phyloP scores from a whole-genome alignment of 371 early-diverging fungal genomes.

The Lichtheimia corymbifera region DNA sequence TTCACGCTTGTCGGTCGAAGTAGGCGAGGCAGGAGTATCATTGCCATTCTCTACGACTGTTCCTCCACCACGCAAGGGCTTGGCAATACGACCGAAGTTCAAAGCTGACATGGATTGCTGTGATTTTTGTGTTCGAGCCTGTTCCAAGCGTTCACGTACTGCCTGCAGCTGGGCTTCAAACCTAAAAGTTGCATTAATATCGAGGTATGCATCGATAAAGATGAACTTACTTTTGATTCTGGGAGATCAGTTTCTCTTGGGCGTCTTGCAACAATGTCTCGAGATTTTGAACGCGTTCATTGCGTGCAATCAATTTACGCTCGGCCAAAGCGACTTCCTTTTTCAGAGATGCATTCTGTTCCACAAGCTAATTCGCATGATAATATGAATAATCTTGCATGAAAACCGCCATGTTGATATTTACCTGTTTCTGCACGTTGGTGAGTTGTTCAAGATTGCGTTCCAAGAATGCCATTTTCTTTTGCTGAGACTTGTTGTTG shows the following conservation, averaged over 20 bases:
- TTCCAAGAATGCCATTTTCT: conserved; percentile 94
- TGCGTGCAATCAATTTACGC: conserved; percentile 84
- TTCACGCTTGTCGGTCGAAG: conserved; percentile 32
- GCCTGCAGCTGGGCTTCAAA: conserved; percentile 83
- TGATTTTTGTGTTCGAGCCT: conserved; percentile 66
- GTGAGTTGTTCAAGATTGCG: conserved; percentile 94
- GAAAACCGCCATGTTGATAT: background rate
- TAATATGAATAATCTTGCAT: conserved; percentile 1
- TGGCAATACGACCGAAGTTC: conserved; percentile 88
- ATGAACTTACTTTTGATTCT: conserved; percentile 74
- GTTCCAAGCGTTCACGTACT: conserved; percentile 78
- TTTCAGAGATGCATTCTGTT: conserved; percentile 90
- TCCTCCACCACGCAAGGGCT: conserved; percentile 89
- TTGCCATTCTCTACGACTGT: conserved; percentile 29
- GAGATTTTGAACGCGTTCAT: conserved; percentile 88
- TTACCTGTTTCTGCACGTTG: conserved; percentile 83
- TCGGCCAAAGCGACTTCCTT: conserved; percentile 88
- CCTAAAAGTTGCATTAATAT: conserved; percentile 20
- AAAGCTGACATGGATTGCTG: conserved; percentile 64
- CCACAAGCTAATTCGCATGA: conserved; percentile 72
- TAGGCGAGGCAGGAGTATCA: conserved; percentile 17
- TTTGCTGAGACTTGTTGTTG: conserved; percentile 81
- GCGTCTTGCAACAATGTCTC: conserved; percentile 80
- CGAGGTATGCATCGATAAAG: too few species aligned
- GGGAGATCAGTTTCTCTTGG: conserved; percentile 70